These are phyloP conservation scores for Venturiaceae sp. DNA, from an alignment of 2,329 filamentous ascomycete genomes.

Conservation along the genomic window DNA sequence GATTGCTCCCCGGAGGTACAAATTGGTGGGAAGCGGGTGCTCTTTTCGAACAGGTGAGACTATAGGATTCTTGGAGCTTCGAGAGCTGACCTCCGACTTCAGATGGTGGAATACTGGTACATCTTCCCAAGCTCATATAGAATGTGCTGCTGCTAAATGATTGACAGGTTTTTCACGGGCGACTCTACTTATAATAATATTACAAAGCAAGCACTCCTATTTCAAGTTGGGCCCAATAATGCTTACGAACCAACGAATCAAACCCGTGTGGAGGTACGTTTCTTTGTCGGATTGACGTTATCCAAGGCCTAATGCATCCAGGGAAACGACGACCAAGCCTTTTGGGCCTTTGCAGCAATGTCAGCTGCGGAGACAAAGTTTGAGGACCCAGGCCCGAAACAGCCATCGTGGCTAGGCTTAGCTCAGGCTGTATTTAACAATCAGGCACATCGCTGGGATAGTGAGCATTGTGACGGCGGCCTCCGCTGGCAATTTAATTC, in stretches of 20 bases:
- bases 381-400: constrained; percentile 27
- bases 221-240: constrained; percentile 29
- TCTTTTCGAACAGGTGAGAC: too few species aligned
- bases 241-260: constrained; percentile 29
- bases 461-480: constrained; percentile 23
- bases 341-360: constrained; percentile 49
- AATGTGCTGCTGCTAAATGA: constrained; percentile 28
- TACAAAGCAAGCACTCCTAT: constrained; percentile 31
- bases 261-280: constrained; percentile 42
- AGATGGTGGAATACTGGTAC: too few species aligned
- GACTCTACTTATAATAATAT: constrained; percentile 30
- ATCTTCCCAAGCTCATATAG: too few species aligned
- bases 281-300: too few species aligned
- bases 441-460: constrained; percentile 26
- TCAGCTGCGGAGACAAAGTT: constrained; percentile 44
- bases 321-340: constrained; percentile 49
- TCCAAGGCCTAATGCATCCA: too few species aligned
- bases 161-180: constrained; percentile 33
- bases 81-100: too few species aligned
- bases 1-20: constrained; percentile 38
- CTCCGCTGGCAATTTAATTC: constrained; percentile 30
- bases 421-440: constrained; percentile 29
- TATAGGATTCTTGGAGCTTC: too few species aligned
- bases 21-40: constrained; percentile 34
- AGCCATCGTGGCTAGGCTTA: constrained; percentile 13